Percentiles rank a stretch among this genome's conserved stretches.
Conservation (phyloP, 1,284 basidiomycete species). For the Prillingera fragicola region DNA sequence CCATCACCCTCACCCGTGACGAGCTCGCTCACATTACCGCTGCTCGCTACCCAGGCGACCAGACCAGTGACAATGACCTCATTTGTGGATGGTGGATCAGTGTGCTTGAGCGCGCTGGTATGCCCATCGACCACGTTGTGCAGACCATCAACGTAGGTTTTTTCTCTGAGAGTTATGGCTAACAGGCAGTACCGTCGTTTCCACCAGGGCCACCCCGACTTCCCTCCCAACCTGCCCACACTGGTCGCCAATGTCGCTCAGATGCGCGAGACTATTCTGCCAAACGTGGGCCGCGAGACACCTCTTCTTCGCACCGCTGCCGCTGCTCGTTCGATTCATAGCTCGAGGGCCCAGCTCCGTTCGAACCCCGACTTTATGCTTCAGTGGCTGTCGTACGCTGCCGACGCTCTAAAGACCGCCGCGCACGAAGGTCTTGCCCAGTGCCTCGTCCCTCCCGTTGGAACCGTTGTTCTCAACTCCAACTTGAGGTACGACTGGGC, state of each 20-base stretch:
- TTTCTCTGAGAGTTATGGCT: background rate
- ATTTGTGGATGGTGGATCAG: conserved; percentile 25
- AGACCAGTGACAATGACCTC: conserved; percentile 20
- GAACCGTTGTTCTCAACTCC: conserved; percentile 24
- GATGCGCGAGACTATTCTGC: conserved; percentile 21
- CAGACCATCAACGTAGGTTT: conserved; percentile 27
- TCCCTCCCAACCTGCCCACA: conserved; percentile 21
- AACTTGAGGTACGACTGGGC: conserved; percentile 29
- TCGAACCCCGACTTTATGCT: conserved; percentile 13
- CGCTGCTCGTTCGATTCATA: conserved; percentile 13
- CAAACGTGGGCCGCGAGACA: background rate
- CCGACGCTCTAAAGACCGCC: conserved; percentile 9
- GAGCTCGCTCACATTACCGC: conserved; percentile 15
- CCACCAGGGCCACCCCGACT: conserved; percentile 20
- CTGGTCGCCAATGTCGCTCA: conserved; percentile 30
- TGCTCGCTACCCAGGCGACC: conserved; percentile 5
- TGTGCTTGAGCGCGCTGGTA: conserved; percentile 20
- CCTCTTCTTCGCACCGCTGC: conserved; percentile 1
- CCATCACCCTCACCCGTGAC: conserved; percentile 8
- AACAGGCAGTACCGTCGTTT: conserved; percentile 22
- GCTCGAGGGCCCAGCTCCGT: conserved; percentile 13
- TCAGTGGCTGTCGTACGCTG: conserved; percentile 17
- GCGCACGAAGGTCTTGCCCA: conserved; percentile 14
- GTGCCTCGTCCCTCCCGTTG: conserved; percentile 17
- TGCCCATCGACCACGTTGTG: conserved; percentile 13